These are phyloP conservation scores for Hymenoscyphus occultus DNA, from an alignment of 2,329 filamentous ascomycete genomes.

Conservation along the genomic window DNA sequence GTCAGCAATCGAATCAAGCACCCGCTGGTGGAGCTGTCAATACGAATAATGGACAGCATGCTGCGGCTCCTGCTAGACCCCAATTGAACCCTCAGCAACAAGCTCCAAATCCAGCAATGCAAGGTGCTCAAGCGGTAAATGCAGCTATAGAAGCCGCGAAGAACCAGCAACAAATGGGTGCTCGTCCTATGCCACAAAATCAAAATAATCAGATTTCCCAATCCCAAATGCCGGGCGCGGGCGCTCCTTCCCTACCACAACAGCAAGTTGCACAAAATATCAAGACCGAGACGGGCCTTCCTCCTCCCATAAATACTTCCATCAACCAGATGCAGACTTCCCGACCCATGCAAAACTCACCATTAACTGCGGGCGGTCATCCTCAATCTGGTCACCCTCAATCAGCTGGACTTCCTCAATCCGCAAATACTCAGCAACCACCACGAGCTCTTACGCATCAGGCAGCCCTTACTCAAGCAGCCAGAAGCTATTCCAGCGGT, in stretches of 20 bases:
- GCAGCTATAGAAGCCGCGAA: conserved; percentile 36
- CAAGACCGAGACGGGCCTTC: conserved; percentile 30
- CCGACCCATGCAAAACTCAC: conserved; percentile 32
- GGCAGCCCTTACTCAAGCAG: conserved; percentile 34
- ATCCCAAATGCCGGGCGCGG: conserved; percentile 24
- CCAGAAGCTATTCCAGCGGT: conserved; percentile 36
- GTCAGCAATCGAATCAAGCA: conserved; percentile 29
- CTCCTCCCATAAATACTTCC: conserved; percentile 34
- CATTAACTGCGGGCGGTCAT: conserved; percentile 30
- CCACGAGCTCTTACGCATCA: conserved; percentile 34
- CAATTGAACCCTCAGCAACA: conserved; percentile 32
- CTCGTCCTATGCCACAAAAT: conserved; percentile 25
- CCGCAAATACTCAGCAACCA: conserved; percentile 23
- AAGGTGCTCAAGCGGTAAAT: conserved; percentile 36
- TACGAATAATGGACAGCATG: conserved; percentile 15
- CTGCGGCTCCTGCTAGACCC: conserved; percentile 29
- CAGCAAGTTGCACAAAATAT: conserved; percentile 23
- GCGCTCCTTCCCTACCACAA: conserved; percentile 24
- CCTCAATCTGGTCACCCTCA: conserved; percentile 25
- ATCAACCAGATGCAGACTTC: conserved; percentile 30
- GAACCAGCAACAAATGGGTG: conserved; percentile 35
- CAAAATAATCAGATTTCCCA: conserved; percentile 27
- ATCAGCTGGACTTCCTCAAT: conserved; percentile 22
- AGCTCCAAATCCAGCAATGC: conserved; percentile 30
- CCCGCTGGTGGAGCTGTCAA: conserved; percentile 13